Conservation (phyloP, 805 yeast species). For the Spathaspora sp. region DNA sequence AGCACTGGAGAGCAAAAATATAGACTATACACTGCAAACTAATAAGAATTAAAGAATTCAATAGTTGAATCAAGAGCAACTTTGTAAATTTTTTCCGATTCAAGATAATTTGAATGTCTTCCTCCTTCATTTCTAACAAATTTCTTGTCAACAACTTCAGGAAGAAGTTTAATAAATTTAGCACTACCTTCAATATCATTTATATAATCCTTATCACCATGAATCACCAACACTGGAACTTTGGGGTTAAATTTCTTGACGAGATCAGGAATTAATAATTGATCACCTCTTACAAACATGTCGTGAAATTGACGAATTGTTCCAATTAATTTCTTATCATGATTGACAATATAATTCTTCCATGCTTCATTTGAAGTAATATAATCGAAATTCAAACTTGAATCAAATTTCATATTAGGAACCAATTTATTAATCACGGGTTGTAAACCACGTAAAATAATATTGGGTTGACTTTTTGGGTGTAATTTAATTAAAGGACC, state of each 20-base stretch:
- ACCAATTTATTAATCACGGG: conserved; percentile 33
- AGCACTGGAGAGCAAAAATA: background rate
- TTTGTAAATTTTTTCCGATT: conserved; percentile 38
- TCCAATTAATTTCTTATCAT: conserved; percentile 41
- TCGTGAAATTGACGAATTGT: conserved; percentile 60
- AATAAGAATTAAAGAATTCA: conserved; percentile 25
- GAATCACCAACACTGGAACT: conserved; percentile 53
- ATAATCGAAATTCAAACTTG: conserved; percentile 52
- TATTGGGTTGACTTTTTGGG: conserved; percentile 56
- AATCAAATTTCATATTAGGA: conserved; percentile 52
- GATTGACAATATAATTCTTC: conserved; percentile 38
- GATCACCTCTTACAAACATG: conserved; percentile 60
- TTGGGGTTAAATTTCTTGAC: conserved; percentile 33
- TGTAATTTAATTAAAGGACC: conserved; percentile 63
- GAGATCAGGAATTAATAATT: conserved; percentile 35
- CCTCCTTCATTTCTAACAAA: conserved; percentile 24
- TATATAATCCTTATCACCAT: conserved; percentile 62
- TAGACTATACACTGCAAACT: background rate
- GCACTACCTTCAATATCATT: conserved; percentile 50
- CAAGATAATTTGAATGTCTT: conserved; percentile 45
- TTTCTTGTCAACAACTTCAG: conserved; percentile 30
- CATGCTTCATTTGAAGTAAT: conserved; percentile 49
- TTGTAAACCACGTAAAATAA: conserved; percentile 36
- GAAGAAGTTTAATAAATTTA: conserved; percentile 33
- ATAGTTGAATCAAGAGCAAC: conserved; percentile 33